Conservation (phyloP, 768 basidiomycete genomes). For the Boletus vinaceobasis region DNA sequence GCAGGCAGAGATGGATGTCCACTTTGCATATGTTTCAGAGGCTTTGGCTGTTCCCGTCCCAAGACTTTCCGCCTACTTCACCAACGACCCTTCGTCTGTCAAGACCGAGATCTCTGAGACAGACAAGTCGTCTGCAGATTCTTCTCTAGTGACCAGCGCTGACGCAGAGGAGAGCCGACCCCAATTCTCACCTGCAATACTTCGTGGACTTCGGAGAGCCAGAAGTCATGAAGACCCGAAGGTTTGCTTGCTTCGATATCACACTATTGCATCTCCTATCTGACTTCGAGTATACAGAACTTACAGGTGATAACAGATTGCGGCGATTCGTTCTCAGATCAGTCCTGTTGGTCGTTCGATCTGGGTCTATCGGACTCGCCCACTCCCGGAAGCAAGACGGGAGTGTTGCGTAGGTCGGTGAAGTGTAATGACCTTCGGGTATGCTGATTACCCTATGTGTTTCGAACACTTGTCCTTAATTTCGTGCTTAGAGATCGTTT, state of each 20-base stretch:
- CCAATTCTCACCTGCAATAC: neutral
- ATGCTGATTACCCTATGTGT: neutral
- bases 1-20: slow-evolving; percentile 9
- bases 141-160: slow-evolving; percentile 3
- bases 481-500: slow-evolving; percentile 1
- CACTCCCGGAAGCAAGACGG: neutral
- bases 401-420: slow-evolving; percentile 6
- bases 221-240: neutral
- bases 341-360: slow-evolving; percentile 1
- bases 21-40: slow-evolving; percentile 11
- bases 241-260: neutral
- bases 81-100: neutral
- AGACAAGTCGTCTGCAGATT: slow-evolving; percentile 5
- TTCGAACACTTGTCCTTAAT: neutral
- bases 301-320: neutral
- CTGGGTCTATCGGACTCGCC: neutral
- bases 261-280: neutral
- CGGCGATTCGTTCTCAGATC: neutral
- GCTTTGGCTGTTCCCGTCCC: slow-evolving; percentile 11
- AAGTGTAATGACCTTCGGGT: slow-evolving; percentile 15
- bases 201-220: slow-evolving; percentile 7
- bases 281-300: neutral
- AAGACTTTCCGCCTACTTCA: slow-evolving; percentile 2
- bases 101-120: slow-evolving; percentile 1
- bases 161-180: slow-evolving; percentile 1